These are phyloP conservation scores for Strobilomyces dryophilus DNA, from an alignment of 768 basidiomycete genomes.

Conservation along the genomic window DNA sequence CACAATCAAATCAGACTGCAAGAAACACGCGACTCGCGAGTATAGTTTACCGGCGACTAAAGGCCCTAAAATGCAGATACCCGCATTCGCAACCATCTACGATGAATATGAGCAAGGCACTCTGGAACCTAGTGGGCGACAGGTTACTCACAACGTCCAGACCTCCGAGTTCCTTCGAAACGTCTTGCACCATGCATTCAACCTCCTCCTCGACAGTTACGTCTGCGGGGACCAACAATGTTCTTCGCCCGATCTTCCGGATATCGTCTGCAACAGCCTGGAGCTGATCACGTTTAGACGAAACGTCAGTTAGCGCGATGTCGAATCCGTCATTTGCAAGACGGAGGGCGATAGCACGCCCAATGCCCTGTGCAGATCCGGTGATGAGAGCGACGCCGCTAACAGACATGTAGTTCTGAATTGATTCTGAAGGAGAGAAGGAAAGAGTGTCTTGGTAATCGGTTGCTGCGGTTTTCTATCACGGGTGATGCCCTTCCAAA, in stretches of 20 bases:
- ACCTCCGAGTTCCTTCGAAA: constrained; percentile 27
- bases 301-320: neutral
- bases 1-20: neutral
- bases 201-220: constrained; percentile 41
- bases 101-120: neutral
- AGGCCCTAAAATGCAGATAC: neutral
- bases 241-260: constrained; percentile 8
- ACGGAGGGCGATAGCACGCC: neutral
- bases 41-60: no score
- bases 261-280: neutral
- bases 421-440: no score
- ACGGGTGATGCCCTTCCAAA: no score
- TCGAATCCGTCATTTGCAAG: constrained; percentile 1
- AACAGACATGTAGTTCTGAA: no score
- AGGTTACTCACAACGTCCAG: neutral
- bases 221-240: constrained; percentile 30
- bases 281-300: neutral
- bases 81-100: constrained; percentile 19
- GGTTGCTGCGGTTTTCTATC: no score
- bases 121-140: neutral
- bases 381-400: constrained; percentile 1
- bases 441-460: no score
- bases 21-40: no score
- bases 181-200: constrained; percentile 32
- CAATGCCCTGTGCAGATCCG: neutral